A percentile compares a stretch with the other conserved stretches of the same genome.
These are phyloP conservation scores for Suillus clintonianus DNA, from an alignment of 768 basidiomycete genomes.

Conservation along the genomic window DNA sequence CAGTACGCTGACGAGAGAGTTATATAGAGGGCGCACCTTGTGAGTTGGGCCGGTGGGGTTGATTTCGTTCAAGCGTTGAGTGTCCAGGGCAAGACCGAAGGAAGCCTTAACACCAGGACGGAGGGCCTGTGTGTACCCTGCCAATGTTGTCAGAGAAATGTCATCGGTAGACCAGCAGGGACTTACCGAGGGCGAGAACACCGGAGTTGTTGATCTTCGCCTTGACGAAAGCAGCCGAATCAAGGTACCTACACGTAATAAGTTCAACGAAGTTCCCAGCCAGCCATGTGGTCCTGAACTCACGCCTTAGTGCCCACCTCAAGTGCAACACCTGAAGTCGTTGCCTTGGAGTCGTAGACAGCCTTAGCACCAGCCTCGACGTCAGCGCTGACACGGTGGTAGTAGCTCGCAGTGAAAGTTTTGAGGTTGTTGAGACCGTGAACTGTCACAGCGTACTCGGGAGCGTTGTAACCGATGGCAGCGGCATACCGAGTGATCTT, in stretches of 20 bases:
- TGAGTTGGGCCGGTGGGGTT: conserved; percentile 67
- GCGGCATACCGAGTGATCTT: conserved; percentile 89
- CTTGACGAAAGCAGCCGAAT: conserved; percentile 91
- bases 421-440: conserved; percentile 95
- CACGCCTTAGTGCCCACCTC: conserved; percentile 96
- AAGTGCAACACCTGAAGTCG: conserved; percentile 81
- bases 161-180: not conserved
- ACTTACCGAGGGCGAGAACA: conserved; percentile 78
- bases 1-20: not conserved
- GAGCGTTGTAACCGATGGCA: conserved; percentile 93
- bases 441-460: conserved; percentile 92
- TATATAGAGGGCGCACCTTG: conserved; percentile 51
- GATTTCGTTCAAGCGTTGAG: conserved; percentile 82
- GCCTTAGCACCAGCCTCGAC: conserved; percentile 97
- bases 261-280: not conserved
- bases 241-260: conserved; percentile 60
- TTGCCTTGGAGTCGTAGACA: conserved; percentile 91
- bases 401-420: conserved; percentile 94
- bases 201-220: conserved; percentile 98
- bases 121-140: conserved; percentile 90
- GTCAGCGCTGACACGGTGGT: conserved; percentile 90
- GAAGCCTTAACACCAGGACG: conserved; percentile 91
- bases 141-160: conserved; percentile 12
- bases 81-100: conserved; percentile 95
- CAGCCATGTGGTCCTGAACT: conserved; percentile 31